Evolutionary conservation across 805 yeast species (phyloP), one percentile per base, ranked within the genome.

Genomic region (Candida insectalens): DNA sequence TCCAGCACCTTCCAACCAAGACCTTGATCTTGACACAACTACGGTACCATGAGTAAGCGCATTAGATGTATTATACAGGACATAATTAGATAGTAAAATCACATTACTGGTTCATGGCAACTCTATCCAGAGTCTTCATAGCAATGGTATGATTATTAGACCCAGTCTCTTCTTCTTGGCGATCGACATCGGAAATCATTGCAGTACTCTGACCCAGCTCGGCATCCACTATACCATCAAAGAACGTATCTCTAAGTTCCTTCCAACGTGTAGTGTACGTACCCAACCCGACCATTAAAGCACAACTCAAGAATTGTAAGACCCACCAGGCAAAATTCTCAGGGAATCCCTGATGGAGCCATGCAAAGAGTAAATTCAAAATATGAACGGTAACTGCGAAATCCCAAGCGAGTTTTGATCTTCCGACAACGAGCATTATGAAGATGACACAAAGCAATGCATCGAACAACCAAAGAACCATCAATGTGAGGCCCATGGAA

Each of bases 361-460:
- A 76, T 0, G 76, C 83, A 3, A 84, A 75, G 3, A 76, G 34
- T 17, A 89, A 56, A 57, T 89, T 80, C 33, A 92, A 69, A 16
- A 81, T 74, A 55, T 92, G 96, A 12, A 89, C 74, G 0, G 98
- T 92, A n/a, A 89, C 51, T 8, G 95, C 96, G 61, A 92, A 89
- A 58, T 89, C 98, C 82, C 95, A 82, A 0, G 96, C 97, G 32
- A 89, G 62, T 54, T 89, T 92, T 27, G 95, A 82, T 37, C 97
- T 65, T 0, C 97, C 96, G 9, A 89, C 95, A 19, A 89, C 76
- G 2, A 88, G 58, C 1, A 94, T 84, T 50, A 89, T 76, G 50
- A 84, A 85, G 8, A 84, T 55, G 2, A 87, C 95, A 44, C 94
- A 80, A 27, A 92, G 62, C 29, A 92, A 65, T 0, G 96, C 68